Evolutionary conservation across 371 early-diverging fungal genomes (phyloP).

Genomic region (Mucor indicus): DNA sequence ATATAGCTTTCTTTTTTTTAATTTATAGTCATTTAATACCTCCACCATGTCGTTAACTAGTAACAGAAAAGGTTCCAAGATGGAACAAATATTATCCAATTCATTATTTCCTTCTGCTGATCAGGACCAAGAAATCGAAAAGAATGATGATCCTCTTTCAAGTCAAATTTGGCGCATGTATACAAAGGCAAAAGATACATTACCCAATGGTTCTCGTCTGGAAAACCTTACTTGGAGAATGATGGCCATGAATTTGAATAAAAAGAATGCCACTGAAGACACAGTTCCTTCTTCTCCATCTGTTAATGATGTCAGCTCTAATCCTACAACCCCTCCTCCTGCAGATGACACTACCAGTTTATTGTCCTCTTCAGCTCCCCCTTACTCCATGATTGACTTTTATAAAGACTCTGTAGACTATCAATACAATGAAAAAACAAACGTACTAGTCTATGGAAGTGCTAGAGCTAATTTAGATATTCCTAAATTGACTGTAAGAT

Average conservation of each 20-base stretch:
- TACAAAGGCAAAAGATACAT: slow-evolving; percentile 65
- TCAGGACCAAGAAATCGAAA: slow-evolving; percentile 12
- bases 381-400: slow-evolving; percentile 13
- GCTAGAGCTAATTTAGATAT: slow-evolving; percentile 1
- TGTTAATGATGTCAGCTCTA: slow-evolving; percentile 4
- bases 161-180: slow-evolving; percentile 68
- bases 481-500: too few relatives aligned
- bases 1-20: too few relatives aligned
- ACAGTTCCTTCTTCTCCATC: background rate
- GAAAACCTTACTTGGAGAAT: slow-evolving; percentile 74
- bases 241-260: slow-evolving; percentile 62
- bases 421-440: slow-evolving; percentile 1
- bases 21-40: too few relatives aligned
- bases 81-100: slow-evolving; percentile 22
- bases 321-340: background rate
- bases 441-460: slow-evolving; percentile 4
- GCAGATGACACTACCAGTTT: slow-evolving; percentile 4
- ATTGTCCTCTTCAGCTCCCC: slow-evolving; percentile 24
- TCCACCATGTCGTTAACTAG: slow-evolving; percentile 2
- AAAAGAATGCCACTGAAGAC: slow-evolving; percentile 25
- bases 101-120: background rate
- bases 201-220: slow-evolving; percentile 61
- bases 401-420: background rate
- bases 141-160: slow-evolving; percentile 54
- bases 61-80: slow-evolving; percentile 5